These are phyloP conservation scores for Nephelium lappaceum DNA, from an alignment of 345 rosid species.

Conservation along the genomic window DNA sequence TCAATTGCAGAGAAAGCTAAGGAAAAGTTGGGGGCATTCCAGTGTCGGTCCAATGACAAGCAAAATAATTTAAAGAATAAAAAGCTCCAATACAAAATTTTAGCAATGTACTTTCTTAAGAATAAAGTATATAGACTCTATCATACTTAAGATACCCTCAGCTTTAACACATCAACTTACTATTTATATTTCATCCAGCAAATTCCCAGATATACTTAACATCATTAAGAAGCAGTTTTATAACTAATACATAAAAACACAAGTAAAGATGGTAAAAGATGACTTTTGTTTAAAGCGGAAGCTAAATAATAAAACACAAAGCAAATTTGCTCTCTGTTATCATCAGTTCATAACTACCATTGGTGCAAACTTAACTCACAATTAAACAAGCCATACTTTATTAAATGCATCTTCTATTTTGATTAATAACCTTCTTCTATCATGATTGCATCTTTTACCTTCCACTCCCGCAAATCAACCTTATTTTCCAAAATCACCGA, in stretches of 20 bases:
- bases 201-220: background rate
- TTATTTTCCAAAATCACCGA: background rate
- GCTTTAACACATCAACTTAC: background rate
- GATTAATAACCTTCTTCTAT: background rate
- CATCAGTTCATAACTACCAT: background rate
- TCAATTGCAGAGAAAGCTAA: background rate
- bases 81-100: background rate
- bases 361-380: background rate
- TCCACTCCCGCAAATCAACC: background rate
- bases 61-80: background rate
- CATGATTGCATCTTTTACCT: background rate
- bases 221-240: background rate
- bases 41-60: background rate
- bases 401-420: background rate
- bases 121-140: background rate
- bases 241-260: background rate
- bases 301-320: background rate
- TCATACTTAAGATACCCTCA: background rate
- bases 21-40: background rate
- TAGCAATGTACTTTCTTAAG: background rate
- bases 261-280: background rate
- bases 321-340: background rate
- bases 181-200: background rate
- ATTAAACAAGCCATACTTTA: background rate
- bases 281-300: background rate